Base-by-base conservation (phyloP, 1,284 basidiomycete genomes). In the Erythrobasidium hasegawianum region DNA sequence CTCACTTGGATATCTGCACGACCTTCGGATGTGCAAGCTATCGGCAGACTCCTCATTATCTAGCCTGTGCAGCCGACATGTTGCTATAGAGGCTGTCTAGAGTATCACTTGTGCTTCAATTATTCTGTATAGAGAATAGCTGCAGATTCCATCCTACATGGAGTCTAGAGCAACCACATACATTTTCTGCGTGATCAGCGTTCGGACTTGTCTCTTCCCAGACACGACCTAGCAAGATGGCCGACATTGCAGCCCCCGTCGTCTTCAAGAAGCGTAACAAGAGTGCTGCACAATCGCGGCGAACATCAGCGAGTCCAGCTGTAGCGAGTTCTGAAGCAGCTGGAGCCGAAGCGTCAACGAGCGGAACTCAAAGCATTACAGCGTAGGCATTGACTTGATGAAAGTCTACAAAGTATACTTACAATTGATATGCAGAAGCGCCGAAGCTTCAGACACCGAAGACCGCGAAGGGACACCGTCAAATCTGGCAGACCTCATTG, bases 401-500 rank as follows among this genome's bases (percentile, higher is more conserved):
- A 24, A 20, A 9, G n/a, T 16, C 9, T 53, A 16, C 26, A 53
- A 24, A 14, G 13, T 53, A 16, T 24, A 16, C 27, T 39, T 57
- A 22, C 18, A 13, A 38, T 41, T 11, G 33, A 3, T 27, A 39
- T 47, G 22, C 43, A 47, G 33, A 11, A 33, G 43, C 16, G 14
- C 43, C 43, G 43, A 47, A 47, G 43, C 14, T 47, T 18, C 43
- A 18, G 43, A 65, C 16, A 47, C 50, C 14, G 62, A 65, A 5
- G 62, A 65, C 47, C 20, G 55, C 2, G 62, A 65, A 52, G 62
- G 62, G n/a, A 65, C 62, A 52, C 55, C 62, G 11, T 47, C 20
- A 47, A 79, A 79, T 1, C 76, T 96, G 27, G 83, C 88, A 70
- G 93, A 97, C 62, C 81, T 97, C 20, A 83, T 96, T 40, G 87